Conservation (phyloP, 129 eudicot genomes). For the Centella asiatica region DNA sequence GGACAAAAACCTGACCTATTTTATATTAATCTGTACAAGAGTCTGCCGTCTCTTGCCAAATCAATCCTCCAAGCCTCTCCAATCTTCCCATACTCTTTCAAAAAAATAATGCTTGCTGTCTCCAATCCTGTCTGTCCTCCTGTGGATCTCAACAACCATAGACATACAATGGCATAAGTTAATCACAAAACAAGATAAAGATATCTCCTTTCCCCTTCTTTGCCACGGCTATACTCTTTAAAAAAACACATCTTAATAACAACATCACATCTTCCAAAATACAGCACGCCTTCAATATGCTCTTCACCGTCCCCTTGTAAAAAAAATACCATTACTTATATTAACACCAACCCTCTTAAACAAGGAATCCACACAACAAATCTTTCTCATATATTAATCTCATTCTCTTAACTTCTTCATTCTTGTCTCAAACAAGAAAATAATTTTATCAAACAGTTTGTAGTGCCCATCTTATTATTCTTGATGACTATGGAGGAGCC, state of each 20-base stretch:
- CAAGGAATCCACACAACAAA: constrained; percentile 6
- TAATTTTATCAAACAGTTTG: background rate
- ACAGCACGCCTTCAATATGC: constrained; percentile 58
- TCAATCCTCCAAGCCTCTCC: constrained; percentile 12
- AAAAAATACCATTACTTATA: constrained; percentile 18
- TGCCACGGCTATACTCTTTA: background rate
- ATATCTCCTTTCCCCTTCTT: background rate
- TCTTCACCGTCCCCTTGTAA: constrained; percentile 28
- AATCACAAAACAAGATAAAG: background rate
- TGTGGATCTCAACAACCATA: constrained; percentile 27
- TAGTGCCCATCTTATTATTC: constrained; percentile 14
- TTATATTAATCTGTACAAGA: background rate
- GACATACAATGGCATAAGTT: constrained; percentile 22
- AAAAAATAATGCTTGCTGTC: constrained; percentile 1
- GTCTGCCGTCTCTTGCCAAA: constrained; percentile 31
- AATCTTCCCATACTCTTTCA: constrained; percentile 8
- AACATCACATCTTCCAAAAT: constrained; percentile 56
- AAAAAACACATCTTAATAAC: constrained; percentile 17
- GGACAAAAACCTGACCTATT: background rate
- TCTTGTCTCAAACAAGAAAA: constrained; percentile 23
- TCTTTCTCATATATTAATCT: background rate
- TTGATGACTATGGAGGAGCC: constrained; percentile 47
- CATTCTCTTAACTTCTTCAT: constrained; percentile 14
- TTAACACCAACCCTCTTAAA: constrained; percentile 11
- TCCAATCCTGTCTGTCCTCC: constrained; percentile 7